Conservation (phyloP, 2,329 filamentous ascomycete genomes). For the Byssoonygena ceratinophila region DNA sequence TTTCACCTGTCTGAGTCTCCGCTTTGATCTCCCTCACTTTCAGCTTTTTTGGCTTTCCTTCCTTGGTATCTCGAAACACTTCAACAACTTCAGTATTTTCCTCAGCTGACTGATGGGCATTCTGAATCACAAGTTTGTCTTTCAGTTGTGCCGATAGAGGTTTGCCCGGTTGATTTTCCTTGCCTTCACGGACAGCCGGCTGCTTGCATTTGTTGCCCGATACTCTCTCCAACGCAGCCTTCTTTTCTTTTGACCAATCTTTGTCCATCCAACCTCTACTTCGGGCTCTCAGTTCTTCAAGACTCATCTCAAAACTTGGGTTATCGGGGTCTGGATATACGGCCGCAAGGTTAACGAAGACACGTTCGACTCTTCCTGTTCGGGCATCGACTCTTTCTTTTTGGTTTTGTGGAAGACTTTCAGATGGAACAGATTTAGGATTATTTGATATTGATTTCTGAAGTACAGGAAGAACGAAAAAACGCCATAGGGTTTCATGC, state of each 20-base stretch:
- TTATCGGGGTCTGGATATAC: constrained; percentile 71
- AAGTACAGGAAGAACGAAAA: constrained; percentile 42
- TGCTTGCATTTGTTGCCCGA: constrained; percentile 33
- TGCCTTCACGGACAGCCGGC: constrained; percentile 13
- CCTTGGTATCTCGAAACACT: constrained; percentile 22
- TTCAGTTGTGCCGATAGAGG: constrained; percentile 25
- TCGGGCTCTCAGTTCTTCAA: constrained; percentile 80
- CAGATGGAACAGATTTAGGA: constrained; percentile 29
- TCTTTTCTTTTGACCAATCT: constrained; percentile 40
- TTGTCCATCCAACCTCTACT: constrained; percentile 56
- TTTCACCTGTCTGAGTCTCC: constrained; percentile 81
- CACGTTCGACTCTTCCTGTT: constrained; percentile 72
- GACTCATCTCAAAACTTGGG: constrained; percentile 65
- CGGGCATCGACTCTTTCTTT: constrained; percentile 74
- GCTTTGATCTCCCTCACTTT: constrained; percentile 72
- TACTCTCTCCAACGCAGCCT: constrained; percentile 45
- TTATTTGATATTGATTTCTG: constrained; percentile 36
- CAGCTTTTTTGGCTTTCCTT: constrained; percentile 53
- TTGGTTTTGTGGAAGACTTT: constrained; percentile 59
- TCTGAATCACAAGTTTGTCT: constrained; percentile 25
- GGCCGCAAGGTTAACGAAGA: constrained; percentile 75
- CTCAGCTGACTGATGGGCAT: constrained; percentile 17
- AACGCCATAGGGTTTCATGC: constrained; percentile 26
- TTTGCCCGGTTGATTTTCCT: constrained; percentile 19
- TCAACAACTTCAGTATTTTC: constrained; percentile 18